phyloP scores from a whole-genome alignment of 2,329 filamentous ascomycete genomes.

The Sporothrix inflata region DNA sequence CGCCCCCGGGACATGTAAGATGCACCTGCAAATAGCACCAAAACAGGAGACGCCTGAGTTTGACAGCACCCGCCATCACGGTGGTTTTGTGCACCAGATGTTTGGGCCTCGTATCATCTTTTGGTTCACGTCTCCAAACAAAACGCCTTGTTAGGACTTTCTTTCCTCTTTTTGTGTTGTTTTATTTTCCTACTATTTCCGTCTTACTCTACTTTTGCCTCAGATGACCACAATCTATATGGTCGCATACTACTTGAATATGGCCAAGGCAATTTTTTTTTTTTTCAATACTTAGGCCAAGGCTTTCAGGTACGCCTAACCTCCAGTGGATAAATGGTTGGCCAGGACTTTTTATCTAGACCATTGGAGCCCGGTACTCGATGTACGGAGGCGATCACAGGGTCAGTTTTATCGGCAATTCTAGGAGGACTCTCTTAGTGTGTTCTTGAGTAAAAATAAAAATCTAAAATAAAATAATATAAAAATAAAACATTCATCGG shows the following conservation, averaged over 20 bases:
- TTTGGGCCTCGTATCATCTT: no score
- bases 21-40: no score
- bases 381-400: neutral
- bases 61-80: no score
- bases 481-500: no score
- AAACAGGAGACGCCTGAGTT: no score
- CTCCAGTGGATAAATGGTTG: neutral
- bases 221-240: neutral
- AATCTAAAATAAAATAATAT: neutral
- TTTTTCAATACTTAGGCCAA: neutral
- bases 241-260: neutral
- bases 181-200: no score
- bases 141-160: neutral
- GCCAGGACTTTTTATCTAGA: neutral
- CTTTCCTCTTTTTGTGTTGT: no score
- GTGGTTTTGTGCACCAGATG: no score
- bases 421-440: neutral
- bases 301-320: slow-evolving; percentile 13
- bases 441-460: neutral
- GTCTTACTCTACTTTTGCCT: neutral
- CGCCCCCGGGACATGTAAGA: no score
- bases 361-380: neutral
- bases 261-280: neutral
- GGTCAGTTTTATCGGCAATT: neutral
- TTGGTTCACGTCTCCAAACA: no score